A percentile compares a stretch with the other conserved stretches of the same genome.
These are phyloP conservation scores for Mortierella sp. DNA, from an alignment of 371 early-diverging fungal genomes.

Conservation along the genomic window DNA sequence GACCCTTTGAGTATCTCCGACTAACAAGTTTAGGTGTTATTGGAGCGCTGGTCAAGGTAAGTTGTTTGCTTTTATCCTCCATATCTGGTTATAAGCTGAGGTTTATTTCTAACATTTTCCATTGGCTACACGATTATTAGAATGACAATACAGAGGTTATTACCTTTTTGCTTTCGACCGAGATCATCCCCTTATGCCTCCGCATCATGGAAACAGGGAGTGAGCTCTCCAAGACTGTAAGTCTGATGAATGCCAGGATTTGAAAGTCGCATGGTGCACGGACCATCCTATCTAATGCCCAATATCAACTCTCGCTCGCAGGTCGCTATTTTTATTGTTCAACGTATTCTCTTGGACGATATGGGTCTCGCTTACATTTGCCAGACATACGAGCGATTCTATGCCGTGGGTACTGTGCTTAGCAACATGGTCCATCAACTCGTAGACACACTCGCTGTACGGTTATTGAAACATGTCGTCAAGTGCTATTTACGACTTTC, in stretches of 20 bases:
- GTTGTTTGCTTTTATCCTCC: background rate
- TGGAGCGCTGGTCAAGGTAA: conserved; percentile 90
- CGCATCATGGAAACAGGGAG: conserved; percentile 98
- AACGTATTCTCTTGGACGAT: conserved; percentile 95
- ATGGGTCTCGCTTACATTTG: conserved; percentile 98
- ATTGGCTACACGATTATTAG: conserved; percentile 22
- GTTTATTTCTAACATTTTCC: background rate
- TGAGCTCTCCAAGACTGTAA: conserved; percentile 96
- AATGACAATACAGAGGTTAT: conserved; percentile 96
- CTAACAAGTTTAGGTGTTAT: conserved; percentile 96
- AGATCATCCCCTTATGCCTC: conserved; percentile 98
- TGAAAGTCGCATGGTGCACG: background rate
- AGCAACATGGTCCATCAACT: conserved; percentile 95
- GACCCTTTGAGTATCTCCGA: conserved; percentile 95
- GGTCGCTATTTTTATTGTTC: conserved; percentile 97
- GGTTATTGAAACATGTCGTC: conserved; percentile 95
- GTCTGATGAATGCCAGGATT: background rate
- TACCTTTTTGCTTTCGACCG: conserved; percentile 95
- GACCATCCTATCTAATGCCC: background rate
- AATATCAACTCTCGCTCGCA: conserved; percentile 22
- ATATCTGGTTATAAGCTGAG: background rate
- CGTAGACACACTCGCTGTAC: conserved; percentile 86
- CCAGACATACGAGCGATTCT: conserved; percentile 97
- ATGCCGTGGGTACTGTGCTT: conserved; percentile 96
- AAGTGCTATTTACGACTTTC: conserved; percentile 95